Conservation (phyloP, 106 monocot genomes). For the Posidonia australis region DNA sequence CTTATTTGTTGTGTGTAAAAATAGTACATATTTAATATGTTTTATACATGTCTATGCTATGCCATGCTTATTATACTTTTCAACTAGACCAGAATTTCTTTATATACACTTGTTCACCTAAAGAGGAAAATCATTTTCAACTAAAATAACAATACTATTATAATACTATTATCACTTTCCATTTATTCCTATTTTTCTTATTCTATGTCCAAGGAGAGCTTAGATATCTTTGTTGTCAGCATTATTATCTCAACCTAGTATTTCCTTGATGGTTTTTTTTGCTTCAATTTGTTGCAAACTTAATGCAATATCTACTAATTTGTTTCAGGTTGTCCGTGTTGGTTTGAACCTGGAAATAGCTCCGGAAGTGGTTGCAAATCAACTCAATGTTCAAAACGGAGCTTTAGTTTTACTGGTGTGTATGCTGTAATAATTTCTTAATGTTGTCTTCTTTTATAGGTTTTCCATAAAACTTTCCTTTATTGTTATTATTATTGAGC, state of each 20-base stretch:
- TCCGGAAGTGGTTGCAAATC: conserved; percentile 68
- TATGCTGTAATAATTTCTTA: neutral
- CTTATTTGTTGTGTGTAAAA: no score
- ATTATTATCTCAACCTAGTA: neutral
- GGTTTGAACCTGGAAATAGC: conserved; percentile 78
- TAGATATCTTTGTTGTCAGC: no score
- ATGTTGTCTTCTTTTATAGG: neutral
- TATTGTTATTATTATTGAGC: neutral
- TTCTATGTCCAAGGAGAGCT: no score
- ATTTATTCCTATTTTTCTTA: no score
- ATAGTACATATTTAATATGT: no score
- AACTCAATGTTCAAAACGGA: conserved; percentile 86
- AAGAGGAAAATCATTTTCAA: no score
- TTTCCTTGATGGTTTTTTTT: neutral
- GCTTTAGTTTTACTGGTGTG: conserved; percentile 74
- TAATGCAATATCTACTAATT: neutral
- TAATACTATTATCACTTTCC: no score
- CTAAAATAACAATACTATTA: no score
- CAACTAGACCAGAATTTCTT: no score
- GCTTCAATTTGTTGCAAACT: neutral
- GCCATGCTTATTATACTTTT: no score
- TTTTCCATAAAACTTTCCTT: neutral
- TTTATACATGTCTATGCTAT: no score
- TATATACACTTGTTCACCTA: no score
- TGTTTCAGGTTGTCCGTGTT: conserved; percentile 67